Base-by-base conservation (phyloP, 148 eudicot genomes). In the Nyssa sinensis region DNA sequence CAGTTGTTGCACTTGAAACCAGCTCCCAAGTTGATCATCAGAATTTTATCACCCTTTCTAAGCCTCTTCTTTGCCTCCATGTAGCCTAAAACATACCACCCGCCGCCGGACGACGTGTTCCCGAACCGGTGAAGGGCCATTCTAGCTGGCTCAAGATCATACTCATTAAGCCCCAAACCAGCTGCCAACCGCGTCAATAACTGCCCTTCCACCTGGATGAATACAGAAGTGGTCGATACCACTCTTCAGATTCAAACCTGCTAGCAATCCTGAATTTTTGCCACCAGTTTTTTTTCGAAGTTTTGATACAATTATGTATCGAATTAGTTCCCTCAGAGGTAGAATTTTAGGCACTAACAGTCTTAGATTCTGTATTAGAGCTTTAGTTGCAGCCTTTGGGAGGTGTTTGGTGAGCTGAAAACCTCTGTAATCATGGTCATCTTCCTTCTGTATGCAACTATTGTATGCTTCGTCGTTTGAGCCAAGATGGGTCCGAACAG, bases 21-120 rank as follows among this genome's bases (percentile, higher is more conserved):
- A 23, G 76, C 76, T 28, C 76, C 76, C 13, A 73, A 73, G 21
- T 69, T 73, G 6, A 73, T 28, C 76, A 73, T 73, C 69, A 62
- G 30, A 31, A 73, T 24, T 19, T 19, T 41, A 27, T 73, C 67
- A 2, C 69, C 69, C 21, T 34, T 60, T 33, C 62, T 60, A 11
- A 67, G 55, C 30, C 70, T 39, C 51, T 67, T 37, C 70, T 67
- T 67, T 1, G 57, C 70, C 70, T 67, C 70, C 70, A 67, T 67
- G 55, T 67, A 67, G 17, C 70, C 70, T 13, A 68, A 17, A 27
- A 68, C 71, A 47, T 68, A 68, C 71, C 71, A 68, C 2, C 47
- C 13, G n/a, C 71, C 30, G 14, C 71, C 17, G 9, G 68, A 37
- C 37, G 76, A 73, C 13, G 76, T 73, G 67, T 73, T 73, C 0